Base-by-base conservation (phyloP, 306 rosid genomes). In the Phaseolus lunatus region DNA sequence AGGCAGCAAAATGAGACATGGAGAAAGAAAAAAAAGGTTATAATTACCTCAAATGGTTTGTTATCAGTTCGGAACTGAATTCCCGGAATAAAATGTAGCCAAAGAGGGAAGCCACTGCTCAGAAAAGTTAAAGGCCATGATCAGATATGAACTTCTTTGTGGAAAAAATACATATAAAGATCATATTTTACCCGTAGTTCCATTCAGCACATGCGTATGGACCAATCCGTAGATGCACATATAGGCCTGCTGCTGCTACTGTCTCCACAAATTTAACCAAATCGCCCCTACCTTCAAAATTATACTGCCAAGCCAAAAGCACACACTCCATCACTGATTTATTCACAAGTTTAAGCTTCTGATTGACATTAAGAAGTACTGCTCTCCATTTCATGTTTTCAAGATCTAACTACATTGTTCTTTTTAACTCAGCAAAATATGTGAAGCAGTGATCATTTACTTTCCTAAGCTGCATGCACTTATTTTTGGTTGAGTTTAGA, bases 141-240 rank as follows among this genome's bases (percentile, higher is more conserved):
- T 75, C 58, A 83, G 50, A 27, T 59, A 14, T 26, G 12, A 59
- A 27, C 18, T 29, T 39, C 14, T 20, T 20, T n/a, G 27, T 35
- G 14, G 14, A 52, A 58, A 69, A 29, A 18, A 63, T 5, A 11
- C 43, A 27, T 0, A 53, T 45, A 50, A 49, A 48, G 31, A 58
- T 20, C 33, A 3, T 69, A 31, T 18, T 31, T 18, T 64, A 95
- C 98, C 98, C 98, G 2, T 92, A 95, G 84, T 95, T 95, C 98
- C 98, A 95, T 81, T 95, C 98, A 2, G 98, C 98, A 66, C 98
- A 95, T 2, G 74, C 98, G 11, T 95, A 95, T 15, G 98, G 98
- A 57, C 98, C 98, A 74, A 95, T 90, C 67, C 98, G 91, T 4
- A 95, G 95, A 84, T 89, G 96, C 61, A 86, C 92, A 73, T 90